Conservation (phyloP, 768 basidiomycete species). For the Exsudoporus frostii region DNA sequence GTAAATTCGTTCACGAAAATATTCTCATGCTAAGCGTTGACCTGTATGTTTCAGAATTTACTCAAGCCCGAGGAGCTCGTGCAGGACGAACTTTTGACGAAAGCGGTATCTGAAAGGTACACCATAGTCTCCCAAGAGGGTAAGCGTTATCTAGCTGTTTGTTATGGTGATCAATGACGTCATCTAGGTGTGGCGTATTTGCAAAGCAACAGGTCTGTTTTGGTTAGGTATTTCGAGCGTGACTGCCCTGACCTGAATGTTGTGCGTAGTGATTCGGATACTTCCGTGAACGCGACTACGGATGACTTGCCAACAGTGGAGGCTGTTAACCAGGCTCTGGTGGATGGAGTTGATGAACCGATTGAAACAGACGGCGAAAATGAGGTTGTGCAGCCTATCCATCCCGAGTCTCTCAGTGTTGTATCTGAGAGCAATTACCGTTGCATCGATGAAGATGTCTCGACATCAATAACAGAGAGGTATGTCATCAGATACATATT, state of each 20-base stretch:
- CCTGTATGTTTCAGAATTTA: neutral
- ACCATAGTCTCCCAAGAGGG: conserved; percentile 5
- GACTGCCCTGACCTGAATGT: neutral
- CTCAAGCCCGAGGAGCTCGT: conserved; percentile 12
- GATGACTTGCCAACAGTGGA: neutral
- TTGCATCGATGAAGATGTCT: conserved; percentile 7
- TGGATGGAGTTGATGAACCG: neutral
- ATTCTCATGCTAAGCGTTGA: neutral
- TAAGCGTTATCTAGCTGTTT: neutral
- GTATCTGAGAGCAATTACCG: conserved; percentile 24
- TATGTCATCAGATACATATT: conserved; percentile 1
- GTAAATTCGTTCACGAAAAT: neutral
- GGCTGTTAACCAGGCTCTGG: neutral
- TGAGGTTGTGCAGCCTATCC: neutral
- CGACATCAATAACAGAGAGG: conserved; percentile 1
- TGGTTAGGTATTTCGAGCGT: neutral
- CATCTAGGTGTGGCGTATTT: conserved; percentile 19
- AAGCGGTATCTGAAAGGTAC: conserved; percentile 12
- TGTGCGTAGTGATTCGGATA: neutral
- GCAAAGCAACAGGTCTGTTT: conserved; percentile 15
- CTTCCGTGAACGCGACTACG: neutral
- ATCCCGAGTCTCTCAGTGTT: conserved; percentile 16
- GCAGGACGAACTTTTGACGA: conserved; percentile 7
- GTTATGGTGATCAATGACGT: neutral
- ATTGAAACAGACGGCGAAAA: neutral